Evolutionary conservation across 1,139 yeast species (phyloP), one percentile per base, ranked within the genome.

Genomic region (Nakaseomyces delphensis): DNA sequence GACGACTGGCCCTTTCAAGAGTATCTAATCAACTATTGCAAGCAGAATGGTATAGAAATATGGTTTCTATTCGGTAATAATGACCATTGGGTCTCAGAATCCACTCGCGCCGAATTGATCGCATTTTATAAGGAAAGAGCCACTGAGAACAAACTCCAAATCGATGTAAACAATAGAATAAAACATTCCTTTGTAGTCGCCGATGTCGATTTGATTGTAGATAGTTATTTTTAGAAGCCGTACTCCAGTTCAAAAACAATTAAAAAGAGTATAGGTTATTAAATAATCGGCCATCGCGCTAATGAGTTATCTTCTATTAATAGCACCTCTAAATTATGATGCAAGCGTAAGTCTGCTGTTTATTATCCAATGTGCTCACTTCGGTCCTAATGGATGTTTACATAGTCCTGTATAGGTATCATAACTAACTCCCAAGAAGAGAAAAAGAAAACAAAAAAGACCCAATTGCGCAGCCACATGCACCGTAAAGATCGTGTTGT

Each of bases 81-180:
- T 14, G 86, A 79, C 57, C 74, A 75, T 54, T 79, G 85, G 85
- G 79, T 79, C 3, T 66, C 70, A 43, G 66, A 71, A 37, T 57
- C 56, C 14, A 72, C 83, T 2, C 62, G 80, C 39, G 66, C 65
- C 25, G 64, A 64, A 44, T 55, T 78, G 10, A 55, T 75, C 29
- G 50, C 62, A 11, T 60, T 65, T 35, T 77, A 74, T 54, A 54
- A 56, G 10, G 49, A 50, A 13, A 40, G 43, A 25, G 35, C 41
- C 21, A 28, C 36, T 20, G 40, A 43, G 21, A 39, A 43, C 10
- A 37, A 40, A 14, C 30, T 50, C 3, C 37, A 41, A 8, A 44
- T 50, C 21, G 45, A 47, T 20, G 44, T 49, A 2, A 42, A 50
- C 8, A 38, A 47, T 16, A 38, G 43, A 9, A 42, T 53, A 20